Evolutionary conservation across 305 asterid genomes (phyloP).

Genomic region (Andrographis paniculata): DNA sequence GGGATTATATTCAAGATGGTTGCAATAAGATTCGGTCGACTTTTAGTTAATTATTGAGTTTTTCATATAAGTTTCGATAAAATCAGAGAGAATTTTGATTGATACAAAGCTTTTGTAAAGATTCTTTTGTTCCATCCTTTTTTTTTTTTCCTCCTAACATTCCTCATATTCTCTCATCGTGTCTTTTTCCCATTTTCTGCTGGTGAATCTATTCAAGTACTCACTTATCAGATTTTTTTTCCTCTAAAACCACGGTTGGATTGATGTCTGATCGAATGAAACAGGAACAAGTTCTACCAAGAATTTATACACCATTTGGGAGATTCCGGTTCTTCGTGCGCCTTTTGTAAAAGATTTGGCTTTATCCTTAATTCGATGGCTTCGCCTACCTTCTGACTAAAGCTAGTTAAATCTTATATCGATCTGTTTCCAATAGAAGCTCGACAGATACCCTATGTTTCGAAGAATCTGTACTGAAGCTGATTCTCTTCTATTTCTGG

Average conservation of each 20-base stretch:
- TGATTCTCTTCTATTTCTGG: constrained; percentile 2
- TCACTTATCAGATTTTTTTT: neutral
- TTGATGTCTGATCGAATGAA: constrained; percentile 4
- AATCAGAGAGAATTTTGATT: too few relatives aligned
- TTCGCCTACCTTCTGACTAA: neutral
- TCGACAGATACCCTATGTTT: neutral
- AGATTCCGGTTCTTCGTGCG: neutral
- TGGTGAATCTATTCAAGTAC: constrained; percentile 10
- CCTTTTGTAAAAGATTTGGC: neutral
- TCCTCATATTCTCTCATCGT: neutral
- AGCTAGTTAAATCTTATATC: constrained; percentile 2
- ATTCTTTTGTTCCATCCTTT: too few relatives aligned
- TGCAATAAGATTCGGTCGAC: too few relatives aligned
- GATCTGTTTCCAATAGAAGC: constrained; percentile 1
- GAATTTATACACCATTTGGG: constrained; percentile 2
- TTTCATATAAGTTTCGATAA: too few relatives aligned
- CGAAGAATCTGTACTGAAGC: neutral
- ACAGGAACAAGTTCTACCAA: constrained; percentile 5
- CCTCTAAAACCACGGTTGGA: neutral
- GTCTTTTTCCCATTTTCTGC: neutral
- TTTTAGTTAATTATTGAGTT: too few relatives aligned
- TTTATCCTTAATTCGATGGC: neutral
- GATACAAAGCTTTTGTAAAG: too few relatives aligned
- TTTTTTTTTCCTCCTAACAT: neutral
- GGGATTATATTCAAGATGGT: too few relatives aligned